Evolutionary conservation across 2,329 filamentous ascomycete genomes (phyloP).

Genomic region (Talaromyces sp.): DNA sequence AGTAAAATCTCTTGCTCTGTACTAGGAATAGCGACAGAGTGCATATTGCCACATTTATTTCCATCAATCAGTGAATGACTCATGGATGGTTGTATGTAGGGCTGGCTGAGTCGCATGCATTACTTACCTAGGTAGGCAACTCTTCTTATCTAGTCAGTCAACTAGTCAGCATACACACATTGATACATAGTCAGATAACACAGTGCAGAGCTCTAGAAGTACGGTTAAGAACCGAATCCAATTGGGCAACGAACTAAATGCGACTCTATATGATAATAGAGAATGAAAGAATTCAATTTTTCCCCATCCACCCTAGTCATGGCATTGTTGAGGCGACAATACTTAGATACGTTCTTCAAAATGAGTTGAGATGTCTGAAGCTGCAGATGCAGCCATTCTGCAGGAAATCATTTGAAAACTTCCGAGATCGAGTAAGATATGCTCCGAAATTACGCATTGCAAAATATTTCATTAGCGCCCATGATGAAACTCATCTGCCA

Average conservation of each 20-base stretch:
- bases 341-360: neutral
- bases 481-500: neutral
- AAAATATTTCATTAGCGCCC: neutral
- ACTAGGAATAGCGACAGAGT: neutral
- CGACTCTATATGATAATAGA: neutral
- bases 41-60: neutral
- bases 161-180: neutral
- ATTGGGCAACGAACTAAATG: neutral
- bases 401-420: neutral
- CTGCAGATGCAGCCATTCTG: neutral
- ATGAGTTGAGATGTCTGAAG: neutral
- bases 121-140: constrained; percentile 6
- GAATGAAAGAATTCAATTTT: no score
- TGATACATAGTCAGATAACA: neutral
- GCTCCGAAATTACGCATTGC: neutral
- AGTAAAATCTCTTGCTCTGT: neutral
- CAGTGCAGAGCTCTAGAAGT: neutral
- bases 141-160: neutral
- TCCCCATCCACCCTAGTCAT: neutral
- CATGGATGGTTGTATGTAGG: neutral
- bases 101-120: neutral
- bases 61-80: neutral
- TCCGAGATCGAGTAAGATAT: neutral
- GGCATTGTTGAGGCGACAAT: neutral
- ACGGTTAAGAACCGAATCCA: neutral